Base-by-base conservation (phyloP, 208 protist genomes). In the Wallacemonas sp. region DNA sequence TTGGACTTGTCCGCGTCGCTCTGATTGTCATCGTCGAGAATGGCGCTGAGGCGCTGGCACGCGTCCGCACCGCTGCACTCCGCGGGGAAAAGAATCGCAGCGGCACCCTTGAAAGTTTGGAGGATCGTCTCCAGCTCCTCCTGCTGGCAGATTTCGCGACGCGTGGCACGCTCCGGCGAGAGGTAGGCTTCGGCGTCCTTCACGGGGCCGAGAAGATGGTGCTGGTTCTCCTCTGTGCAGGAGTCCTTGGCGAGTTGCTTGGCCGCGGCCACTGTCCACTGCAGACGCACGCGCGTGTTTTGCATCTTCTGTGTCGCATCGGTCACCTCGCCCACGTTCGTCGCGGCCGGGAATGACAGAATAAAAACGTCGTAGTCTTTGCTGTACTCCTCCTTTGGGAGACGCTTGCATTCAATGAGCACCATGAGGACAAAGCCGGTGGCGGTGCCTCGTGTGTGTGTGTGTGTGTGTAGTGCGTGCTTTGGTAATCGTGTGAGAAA, bases 361-460 rank as follows among this genome's bases (percentile, higher is more conserved):
- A 94, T 59, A 64, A 93, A 95, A 11, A 85, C 79, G 55, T 97
- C 92, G 52, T 90, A 93, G 73, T 94, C 88, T 44, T 92, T 92
- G 75, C 89, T 97, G 74, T 97, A 91, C 77, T 94, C 89, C 76
- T 97, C 92, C 76, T 92, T 92, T 1, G 89, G 89, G 23, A 97
- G 74, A 12, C 90, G 90, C 63, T 96, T 96, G 75, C 87, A 93
- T 62, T 97, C 86, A 3, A 97, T 76, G 45, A 97, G 81, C 46
- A 97, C 92, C 92, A 97, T 97, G n/a, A n/a, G n/a, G 36, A 41
- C 36, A 41, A 41, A 41, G 36, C n/a, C n/a, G n/a, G n/a, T n/a
- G n/a, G n/a, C n/a, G n/a, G n/a, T n/a, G n/a, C n/a, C n/a, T n/a
- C n/a, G n/a, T n/a, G n/a, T n/a, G n/a, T n/a, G n/a, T n/a, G n/a